phyloP scores from a whole-genome alignment of 176 grass and related monocot genomes.

The Aegilops speltoides region DNA sequence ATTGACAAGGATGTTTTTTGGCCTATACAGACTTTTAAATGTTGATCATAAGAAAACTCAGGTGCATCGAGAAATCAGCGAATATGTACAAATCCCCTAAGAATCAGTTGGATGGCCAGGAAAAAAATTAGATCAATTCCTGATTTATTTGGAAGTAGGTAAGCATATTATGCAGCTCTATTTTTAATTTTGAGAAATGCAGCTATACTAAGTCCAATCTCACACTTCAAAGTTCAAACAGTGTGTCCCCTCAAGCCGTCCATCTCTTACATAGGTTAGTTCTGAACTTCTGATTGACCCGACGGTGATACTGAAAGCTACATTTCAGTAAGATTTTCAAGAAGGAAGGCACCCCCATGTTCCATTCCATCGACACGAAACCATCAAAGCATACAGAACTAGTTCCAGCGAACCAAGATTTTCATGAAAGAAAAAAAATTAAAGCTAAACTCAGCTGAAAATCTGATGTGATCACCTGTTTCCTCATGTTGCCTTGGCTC shows the following conservation, averaged over 20 bases:
- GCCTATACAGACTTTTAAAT: neutral
- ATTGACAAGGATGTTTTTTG: neutral
- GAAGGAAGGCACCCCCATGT: too few species aligned
- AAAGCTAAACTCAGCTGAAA: neutral
- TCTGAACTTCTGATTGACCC: too few species aligned
- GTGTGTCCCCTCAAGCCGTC: neutral
- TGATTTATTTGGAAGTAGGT: neutral
- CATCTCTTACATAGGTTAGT: too few species aligned
- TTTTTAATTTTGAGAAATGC: too few species aligned
- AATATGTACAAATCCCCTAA: neutral
- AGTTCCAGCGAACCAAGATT: neutral
- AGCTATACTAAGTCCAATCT: neutral
- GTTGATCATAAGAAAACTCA: neutral
- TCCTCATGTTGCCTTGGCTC: neutral
- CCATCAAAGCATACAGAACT: neutral
- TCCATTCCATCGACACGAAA: too few species aligned
- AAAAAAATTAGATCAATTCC: neutral
- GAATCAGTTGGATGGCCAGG: neutral
- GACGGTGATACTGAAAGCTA: too few species aligned
- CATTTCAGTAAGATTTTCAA: too few species aligned
- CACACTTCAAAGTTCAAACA: neutral
- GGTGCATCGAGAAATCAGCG: neutral
- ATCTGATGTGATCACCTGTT: neutral
- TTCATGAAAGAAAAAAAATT: neutral
- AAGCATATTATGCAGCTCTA: neutral